These are phyloP conservation scores for Stylosanthes scabra DNA, from an alignment of 331 rosid species.

Conservation along the genomic window DNA sequence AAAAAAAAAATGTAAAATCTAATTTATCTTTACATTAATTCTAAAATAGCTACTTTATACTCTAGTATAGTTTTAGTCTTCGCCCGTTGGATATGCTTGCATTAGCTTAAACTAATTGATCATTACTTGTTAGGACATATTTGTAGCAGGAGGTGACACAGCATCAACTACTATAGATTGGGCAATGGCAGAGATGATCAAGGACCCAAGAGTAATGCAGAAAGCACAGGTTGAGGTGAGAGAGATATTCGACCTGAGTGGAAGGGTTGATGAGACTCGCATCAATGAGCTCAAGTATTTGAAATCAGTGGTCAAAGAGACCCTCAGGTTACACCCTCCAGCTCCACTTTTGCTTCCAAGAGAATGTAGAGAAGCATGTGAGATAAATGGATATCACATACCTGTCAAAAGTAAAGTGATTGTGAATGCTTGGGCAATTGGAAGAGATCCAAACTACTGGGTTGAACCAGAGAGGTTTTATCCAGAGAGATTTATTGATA, in stretches of 20 bases:
- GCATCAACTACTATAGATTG: constrained; percentile 45
- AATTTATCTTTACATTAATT: too few relatives aligned
- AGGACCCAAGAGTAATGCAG: constrained; percentile 45
- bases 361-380: constrained; percentile 47
- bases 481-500: constrained; percentile 53
- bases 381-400: constrained; percentile 48
- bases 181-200: constrained; percentile 57
- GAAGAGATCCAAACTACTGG: constrained; percentile 59
- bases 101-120: background rate
- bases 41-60: too few relatives aligned
- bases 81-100: background rate
- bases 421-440: constrained; percentile 59
- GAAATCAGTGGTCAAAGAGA: constrained; percentile 36
- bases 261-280: constrained; percentile 22
- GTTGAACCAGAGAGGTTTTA: constrained; percentile 46
- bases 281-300: constrained; percentile 42
- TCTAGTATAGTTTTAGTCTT: too few relatives aligned
- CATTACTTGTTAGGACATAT: constrained; percentile 27
- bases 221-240: constrained; percentile 50
- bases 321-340: constrained; percentile 39
- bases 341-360: constrained; percentile 49
- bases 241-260: constrained; percentile 25
- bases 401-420: constrained; percentile 46
- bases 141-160: constrained; percentile 37
- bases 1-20: too few relatives aligned